Evolutionary conservation across 495 filamentous ascomycete genomes (phyloP), one percentile per base, ranked within the genome.

Genomic region (Hypoxylon crocopeplum): DNA sequence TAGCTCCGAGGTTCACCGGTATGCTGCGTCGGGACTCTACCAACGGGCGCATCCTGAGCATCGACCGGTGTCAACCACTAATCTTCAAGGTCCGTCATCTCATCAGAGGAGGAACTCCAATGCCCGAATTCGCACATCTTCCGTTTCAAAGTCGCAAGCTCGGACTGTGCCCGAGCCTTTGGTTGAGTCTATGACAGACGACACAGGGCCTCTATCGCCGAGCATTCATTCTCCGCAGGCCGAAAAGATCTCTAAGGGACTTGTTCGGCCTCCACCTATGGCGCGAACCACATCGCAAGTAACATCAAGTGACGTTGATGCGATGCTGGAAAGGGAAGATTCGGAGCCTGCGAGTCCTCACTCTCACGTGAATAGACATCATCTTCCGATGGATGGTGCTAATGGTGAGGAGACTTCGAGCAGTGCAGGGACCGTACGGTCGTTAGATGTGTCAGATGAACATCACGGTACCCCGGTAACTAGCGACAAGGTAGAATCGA

Each of bases 21-120:
- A 46, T 39, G 15, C 13, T 16, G 15, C 54, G 15, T 36, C 42
- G 16, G 30, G 25, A 2, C 48, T 54, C 37, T 47, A 44, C 34
- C 61, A 55, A 29, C 42, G 49, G 15, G 25, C 41, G 24, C 37
- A 64, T 49, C 11, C 54, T 12, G 61, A 64, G 5, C 61, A 51
- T 16, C 45, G 50, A 10, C 13, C 37, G 15, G 15, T 46, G 20
- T 19, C 57, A 22, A 66, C 33, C 27, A 10, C 57, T 2, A 42
- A 17, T 22, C 15, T 50, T 32, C 52, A 59, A 32, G 20, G 17
- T n/a, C 62, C 66, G 10, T 38, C 71, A 1, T 42, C 53, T 8
- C 56, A 54, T n/a, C 62, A 70, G n/a, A 70, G 77, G 33, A 72
- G 72, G 5, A 79, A 77, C 40, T 77, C 77, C 2, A 79, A 74